phyloP scores from a whole-genome alignment of 75 land plant species.

The Picea glauca region DNA sequence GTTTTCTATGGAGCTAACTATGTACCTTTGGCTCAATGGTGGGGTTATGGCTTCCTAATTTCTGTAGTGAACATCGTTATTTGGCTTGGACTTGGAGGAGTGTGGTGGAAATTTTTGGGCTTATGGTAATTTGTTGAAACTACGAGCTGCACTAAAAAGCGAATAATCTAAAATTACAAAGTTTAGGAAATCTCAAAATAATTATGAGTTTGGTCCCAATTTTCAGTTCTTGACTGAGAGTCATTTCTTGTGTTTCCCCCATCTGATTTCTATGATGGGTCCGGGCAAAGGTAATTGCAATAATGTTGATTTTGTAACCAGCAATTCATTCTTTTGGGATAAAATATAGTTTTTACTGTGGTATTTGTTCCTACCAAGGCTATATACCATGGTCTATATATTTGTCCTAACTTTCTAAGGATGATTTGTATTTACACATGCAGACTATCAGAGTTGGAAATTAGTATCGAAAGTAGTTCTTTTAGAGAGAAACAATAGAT shows the following conservation, averaged over 20 bases:
- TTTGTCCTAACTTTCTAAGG: no score
- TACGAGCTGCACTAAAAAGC: neutral
- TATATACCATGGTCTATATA: no score
- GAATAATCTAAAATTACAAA: neutral
- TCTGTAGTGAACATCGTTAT: slow-evolving; percentile 87
- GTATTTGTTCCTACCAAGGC: no score
- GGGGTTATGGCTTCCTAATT: slow-evolving; percentile 93
- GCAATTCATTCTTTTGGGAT: neutral
- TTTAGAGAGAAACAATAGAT: no score
- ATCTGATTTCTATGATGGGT: neutral
- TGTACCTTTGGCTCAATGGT: slow-evolving; percentile 89
- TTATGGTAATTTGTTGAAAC: slow-evolving; percentile 54
- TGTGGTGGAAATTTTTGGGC: slow-evolving; percentile 96
- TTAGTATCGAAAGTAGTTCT: no score
- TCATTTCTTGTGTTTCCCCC: neutral
- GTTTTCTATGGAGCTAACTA: slow-evolving; percentile 94
- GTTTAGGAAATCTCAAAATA: neutral
- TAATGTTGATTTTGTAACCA: slow-evolving; percentile 12
- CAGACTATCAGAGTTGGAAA: no score
- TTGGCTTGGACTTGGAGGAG: slow-evolving; percentile 92
- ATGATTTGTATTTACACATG: no score
- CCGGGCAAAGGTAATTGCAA: neutral
- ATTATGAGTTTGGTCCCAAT: neutral
- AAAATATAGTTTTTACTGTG: neutral
- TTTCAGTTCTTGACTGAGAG: neutral